Percentiles rank a stretch among this genome's conserved stretches.
Conservation (phyloP, 768 basidiomycete genomes). For the Podaxis sp. region DNA sequence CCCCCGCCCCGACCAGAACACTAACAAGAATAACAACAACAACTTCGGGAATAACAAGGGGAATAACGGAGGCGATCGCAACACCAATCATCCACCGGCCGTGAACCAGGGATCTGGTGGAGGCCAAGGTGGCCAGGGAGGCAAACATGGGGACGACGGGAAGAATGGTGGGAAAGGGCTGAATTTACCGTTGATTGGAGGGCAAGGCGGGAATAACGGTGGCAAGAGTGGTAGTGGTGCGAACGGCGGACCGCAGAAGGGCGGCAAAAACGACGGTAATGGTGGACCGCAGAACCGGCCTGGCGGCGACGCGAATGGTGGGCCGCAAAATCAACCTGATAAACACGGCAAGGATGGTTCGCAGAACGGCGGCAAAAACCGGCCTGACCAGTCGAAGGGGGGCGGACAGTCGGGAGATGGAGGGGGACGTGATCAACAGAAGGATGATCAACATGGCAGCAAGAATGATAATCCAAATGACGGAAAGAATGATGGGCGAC, state of each 20-base stretch:
- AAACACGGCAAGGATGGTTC: neutral
- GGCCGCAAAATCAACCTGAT: neutral
- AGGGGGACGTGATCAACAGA: no score
- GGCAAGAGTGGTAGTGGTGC: neutral
- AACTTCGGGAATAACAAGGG: neutral
- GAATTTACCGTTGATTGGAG: no score
- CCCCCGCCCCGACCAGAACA: neutral
- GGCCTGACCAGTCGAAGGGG: neutral
- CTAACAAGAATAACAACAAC: neutral
- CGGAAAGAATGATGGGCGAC: neutral
- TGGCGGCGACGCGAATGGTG: neutral
- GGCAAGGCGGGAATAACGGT: no score
- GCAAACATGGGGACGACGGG: neutral
- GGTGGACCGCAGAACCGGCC: neutral
- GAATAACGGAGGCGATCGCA: neutral
- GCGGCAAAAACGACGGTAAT: no score
- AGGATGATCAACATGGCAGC: neutral
- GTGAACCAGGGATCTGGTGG: neutral
- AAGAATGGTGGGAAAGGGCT: no score
- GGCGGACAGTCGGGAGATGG: no score
- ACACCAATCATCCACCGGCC: no score
- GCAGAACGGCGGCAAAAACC: neutral
- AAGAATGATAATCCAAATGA: neutral
- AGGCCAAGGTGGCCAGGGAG: neutral
- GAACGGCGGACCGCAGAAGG: neutral